Evolutionary conservation across 2,329 filamentous ascomycete species (phyloP), one percentile per base, ranked within the genome.

Genomic region (Calonectria hawksworthii): DNA sequence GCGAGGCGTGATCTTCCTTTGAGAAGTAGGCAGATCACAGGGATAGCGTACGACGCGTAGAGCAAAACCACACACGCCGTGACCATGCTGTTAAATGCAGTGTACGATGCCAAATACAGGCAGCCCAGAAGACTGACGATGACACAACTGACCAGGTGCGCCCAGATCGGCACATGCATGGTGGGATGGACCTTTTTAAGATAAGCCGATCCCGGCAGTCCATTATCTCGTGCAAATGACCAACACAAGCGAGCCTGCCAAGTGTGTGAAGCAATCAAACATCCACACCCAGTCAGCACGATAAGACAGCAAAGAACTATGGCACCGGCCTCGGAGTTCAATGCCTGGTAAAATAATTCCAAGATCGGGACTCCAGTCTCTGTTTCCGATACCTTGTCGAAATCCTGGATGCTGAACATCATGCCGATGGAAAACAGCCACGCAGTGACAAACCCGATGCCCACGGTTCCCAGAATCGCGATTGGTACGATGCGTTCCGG

Each of bases 341-440:
- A 28, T 1, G 72, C 51, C 51, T 71, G 72, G 28, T 71, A 64
- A n/a, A 74, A 74, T 2, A 74, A 26, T 34, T 74, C 72, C 32
- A 74, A n/a, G 16, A 74, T 71, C 18, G 72, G 72, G 18, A 74
- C 72, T 16, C 68, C 68, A 11, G 72, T 74, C n/a, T 26, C 38
- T 18, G 72, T 74, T 32, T 28, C 54, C 1, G 68, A 66, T 3
- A 74, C 63, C 16, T 34, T 38, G 28, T 74, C 68, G 26, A 67
- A 71, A 34, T 74, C 69, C 18, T 51, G 79, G 44, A 74, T 71
- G 63, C 74, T 74, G 38, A 74, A 74, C 71, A 74, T 74, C 63
- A 74, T 74, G 13, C 36, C 71, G 30, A 74, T 61, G 30, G 63
- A 44, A 28, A 75, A 75, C 8, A 65, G 52, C 71, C 71, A 75